Base-by-base conservation (phyloP, 2,329 filamentous ascomycete species). In the Metarhizium robertsii region DNA sequence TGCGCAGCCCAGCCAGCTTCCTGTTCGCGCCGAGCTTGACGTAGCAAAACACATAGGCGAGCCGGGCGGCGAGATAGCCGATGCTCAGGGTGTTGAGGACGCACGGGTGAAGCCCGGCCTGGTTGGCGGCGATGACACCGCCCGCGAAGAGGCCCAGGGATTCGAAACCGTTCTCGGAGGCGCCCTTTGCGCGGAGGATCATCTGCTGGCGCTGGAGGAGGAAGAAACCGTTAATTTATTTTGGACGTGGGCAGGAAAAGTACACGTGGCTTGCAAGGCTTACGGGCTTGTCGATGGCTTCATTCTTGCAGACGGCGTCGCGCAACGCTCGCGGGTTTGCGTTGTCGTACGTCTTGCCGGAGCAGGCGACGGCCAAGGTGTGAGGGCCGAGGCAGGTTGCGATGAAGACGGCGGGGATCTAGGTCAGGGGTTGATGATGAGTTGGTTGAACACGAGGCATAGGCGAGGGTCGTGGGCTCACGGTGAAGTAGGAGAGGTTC, bases 171-270 rank as follows among this genome's bases (percentile, higher is more conserved):
- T 78, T 78, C 43, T 66, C 62, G 6, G 67, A 61, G 5, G 76
- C 75, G 25, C 78, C 76, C 62, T 85, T 77, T 32, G 76, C 73
- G 52, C 80, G 76, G 46, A 83, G 65, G 34, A 79, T 71, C 53
- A 74, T 74, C 63, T 81, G 83, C 63, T 85, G 79, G 30, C 72
- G 74, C 65, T 80, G 59, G 3, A 32, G 3, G 25, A 6, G 25
- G 8, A 13, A 25, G 2, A 14, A 36, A 11, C 5, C 32, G n/a
- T 8, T 10, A 30, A 20, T 45, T 6, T 18, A 2, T 36, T 34
- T 34, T 11, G 32, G 6, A 11, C 32, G 32, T 7, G 6, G 32
- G 10, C 32, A 34, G 32, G 32, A 34, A 11, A 4, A 25, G 4
- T 25, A 25, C 25, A 25, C 3, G 25, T 25, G 25, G 25, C 25